Evolutionary conservation across 352 stramenopile species (phyloP), one percentile per base, ranked within the genome.

Genomic region (Phytophthora hybrid): DNA sequence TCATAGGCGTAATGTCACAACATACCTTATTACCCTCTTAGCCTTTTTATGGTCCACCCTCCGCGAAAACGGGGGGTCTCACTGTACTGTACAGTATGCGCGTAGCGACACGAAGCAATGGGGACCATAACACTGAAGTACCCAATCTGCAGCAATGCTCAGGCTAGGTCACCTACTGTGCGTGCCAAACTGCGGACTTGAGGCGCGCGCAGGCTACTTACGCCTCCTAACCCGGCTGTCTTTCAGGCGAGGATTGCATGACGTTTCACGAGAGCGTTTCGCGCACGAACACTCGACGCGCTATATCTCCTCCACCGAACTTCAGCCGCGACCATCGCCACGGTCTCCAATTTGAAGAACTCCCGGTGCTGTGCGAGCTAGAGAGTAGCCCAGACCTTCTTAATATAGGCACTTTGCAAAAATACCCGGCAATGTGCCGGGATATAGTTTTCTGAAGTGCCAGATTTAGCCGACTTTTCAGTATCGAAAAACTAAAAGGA

Each of bases 121-220:
- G 32, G 32, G 4, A 8, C 34, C 5, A 41, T 41, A 41, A 41
- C 34, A 37, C 32, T 1, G 32, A 37, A 37, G 32, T 18, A 18
- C 41, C 34, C 8, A 41, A 13, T 41, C 34, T 11, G 34, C 34
- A 11, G 10, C 34, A 41, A 13, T 11, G 34, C 3, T 41, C 66
- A 72, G 37, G 65, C 18, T 71, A 71, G 65, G 65, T 55, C 16
- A 59, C 64, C 64, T 65, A 69, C 9, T 41, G 59, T 18, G 44
- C 58, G 60, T 64, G 60, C 64, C 59, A 74, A 69, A 56, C 52
- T 46, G 67, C 49, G 37, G 32, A 57, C 11, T 34, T 14, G 34
- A 58, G 52, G 29, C 18, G 41, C 19, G n/a, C 19, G 37, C 34
- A 16, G 51, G 19, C 13, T 53, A 34, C 9, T 21, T 19, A 21